phyloP scores from a whole-genome alignment of 495 filamentous ascomycete genomes.

The Hypoxylon lienhwacheense region DNA sequence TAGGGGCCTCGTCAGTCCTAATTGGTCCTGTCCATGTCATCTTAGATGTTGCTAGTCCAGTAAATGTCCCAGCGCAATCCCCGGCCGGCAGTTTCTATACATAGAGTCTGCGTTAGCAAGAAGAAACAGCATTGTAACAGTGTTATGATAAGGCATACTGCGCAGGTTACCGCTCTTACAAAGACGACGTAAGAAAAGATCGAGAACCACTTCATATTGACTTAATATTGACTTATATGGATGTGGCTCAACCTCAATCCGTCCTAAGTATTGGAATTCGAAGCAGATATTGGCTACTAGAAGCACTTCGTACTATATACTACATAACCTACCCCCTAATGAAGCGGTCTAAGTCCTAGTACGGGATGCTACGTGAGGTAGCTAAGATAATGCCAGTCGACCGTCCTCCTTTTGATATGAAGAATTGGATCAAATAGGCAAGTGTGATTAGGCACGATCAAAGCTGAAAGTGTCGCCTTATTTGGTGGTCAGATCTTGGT shows the following conservation, averaged over 20 bases:
- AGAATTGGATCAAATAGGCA: slow-evolving; percentile 12
- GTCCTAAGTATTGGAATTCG: background rate
- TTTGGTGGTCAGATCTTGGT: background rate
- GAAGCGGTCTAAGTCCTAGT: background rate
- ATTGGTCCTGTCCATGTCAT: slow-evolving; percentile 23
- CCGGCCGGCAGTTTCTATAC: slow-evolving; percentile 13
- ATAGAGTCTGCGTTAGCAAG: slow-evolving; percentile 4
- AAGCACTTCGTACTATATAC: slow-evolving; percentile 20
- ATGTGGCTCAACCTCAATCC: background rate
- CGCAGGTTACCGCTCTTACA: background rate
- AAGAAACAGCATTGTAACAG: background rate
- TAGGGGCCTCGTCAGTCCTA: slow-evolving; percentile 3
- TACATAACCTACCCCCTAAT: too few species aligned
- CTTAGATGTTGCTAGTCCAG: background rate
- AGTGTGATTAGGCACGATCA: slow-evolving; percentile 17
- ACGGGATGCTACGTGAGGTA: slow-evolving; percentile 10
- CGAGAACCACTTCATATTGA: slow-evolving; percentile 18
- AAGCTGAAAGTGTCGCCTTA: background rate
- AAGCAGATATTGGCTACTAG: background rate
- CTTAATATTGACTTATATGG: background rate
- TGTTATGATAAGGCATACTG: slow-evolving; percentile 4
- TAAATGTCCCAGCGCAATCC: background rate
- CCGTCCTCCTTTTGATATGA: slow-evolving; percentile 3
- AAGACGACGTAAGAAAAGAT: slow-evolving; percentile 6
- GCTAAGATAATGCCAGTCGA: slow-evolving; percentile 12